A percentile compares a stretch with the other conserved stretches of the same genome.
Evolutionary conservation across 2,329 filamentous ascomycete genomes (phyloP).

Genomic region (Neofusicoccum umdonicola): DNA sequence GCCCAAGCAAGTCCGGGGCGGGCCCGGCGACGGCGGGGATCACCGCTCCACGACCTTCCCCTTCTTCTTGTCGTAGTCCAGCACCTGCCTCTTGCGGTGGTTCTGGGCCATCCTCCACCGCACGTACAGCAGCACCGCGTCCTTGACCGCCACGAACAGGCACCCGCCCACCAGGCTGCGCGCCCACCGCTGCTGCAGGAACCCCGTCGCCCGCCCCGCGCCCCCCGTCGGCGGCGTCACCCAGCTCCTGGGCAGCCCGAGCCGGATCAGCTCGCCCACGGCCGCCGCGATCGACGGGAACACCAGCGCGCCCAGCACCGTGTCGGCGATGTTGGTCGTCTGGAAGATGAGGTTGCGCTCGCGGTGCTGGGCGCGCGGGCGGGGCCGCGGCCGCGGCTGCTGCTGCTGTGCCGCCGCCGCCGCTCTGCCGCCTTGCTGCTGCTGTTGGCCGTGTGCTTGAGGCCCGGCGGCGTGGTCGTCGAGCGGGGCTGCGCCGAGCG

Average conservation of each 20-base stretch:
- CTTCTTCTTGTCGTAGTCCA: conserved; percentile 39
- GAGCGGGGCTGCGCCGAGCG: conserved; percentile 30
- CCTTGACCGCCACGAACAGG: conserved; percentile 80
- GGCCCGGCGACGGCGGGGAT: neutral
- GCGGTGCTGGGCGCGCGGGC: conserved; percentile 27
- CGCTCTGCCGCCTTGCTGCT: conserved; percentile 24
- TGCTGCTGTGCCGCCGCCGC: conserved; percentile 5
- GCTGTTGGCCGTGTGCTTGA: conserved; percentile 21
- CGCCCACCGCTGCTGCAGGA: conserved; percentile 84
- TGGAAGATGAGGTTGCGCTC: conserved; percentile 53
- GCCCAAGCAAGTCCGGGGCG: no score
- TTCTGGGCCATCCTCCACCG: conserved; percentile 50
- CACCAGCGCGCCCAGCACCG: conserved; percentile 67
- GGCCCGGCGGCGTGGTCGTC: conserved; percentile 21
- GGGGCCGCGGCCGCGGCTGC: conserved; percentile 23
- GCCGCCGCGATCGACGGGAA: conserved; percentile 79
- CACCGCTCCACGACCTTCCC: conserved; percentile 13
- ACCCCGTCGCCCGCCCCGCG: conserved; percentile 31
- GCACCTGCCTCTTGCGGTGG: conserved; percentile 44
- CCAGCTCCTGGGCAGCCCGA: conserved; percentile 67
- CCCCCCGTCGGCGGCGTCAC: conserved; percentile 43
- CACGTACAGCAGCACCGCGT: conserved; percentile 61
- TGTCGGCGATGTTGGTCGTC: conserved; percentile 56
- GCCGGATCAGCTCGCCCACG: conserved; percentile 72
- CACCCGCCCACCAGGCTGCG: conserved; percentile 85